Percentiles rank a stretch among this genome's conserved stretches.
Conservation (phyloP, 805 yeast genomes). For the Wickerhamiella azymoides region DNA sequence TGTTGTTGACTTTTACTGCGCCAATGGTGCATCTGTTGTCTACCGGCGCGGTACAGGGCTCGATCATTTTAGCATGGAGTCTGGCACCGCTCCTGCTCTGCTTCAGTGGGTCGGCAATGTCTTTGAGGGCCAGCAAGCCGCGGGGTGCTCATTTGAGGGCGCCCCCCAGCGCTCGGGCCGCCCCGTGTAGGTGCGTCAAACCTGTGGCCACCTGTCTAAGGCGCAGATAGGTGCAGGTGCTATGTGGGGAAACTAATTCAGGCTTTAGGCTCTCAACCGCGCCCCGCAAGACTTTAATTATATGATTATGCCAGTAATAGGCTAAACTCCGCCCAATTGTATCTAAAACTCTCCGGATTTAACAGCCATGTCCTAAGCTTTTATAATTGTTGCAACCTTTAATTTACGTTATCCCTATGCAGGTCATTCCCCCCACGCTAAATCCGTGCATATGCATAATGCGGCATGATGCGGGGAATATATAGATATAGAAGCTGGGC, state of each 20-base stretch:
- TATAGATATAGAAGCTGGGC: not conserved
- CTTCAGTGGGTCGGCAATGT: not conserved
- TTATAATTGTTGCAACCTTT: no score
- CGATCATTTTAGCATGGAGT: slow-evolving; percentile 7
- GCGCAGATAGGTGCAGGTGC: not conserved
- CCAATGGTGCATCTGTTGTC: slow-evolving; percentile 14
- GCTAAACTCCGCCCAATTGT: no score
- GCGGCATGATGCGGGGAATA: not conserved
- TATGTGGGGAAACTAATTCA: no score
- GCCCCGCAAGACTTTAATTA: no score
- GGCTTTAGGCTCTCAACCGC: no score
- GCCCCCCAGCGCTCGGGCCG: not conserved
- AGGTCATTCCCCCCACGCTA: no score
- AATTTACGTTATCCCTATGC: no score
- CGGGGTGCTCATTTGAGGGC: not conserved
- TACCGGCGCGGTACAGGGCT: slow-evolving; percentile 11
- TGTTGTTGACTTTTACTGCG: slow-evolving; percentile 16
- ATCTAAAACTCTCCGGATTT: no score
- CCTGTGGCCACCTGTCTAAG: not conserved
- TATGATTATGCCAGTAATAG: no score
- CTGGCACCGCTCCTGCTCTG: not conserved
- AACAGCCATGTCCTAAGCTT: no score
- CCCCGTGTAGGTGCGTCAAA: no score
- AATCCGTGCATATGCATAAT: not conserved
- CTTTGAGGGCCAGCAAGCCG: not conserved